Base-by-base conservation (phyloP, 208 protist species). In the Wallacemonas sp. region DNA sequence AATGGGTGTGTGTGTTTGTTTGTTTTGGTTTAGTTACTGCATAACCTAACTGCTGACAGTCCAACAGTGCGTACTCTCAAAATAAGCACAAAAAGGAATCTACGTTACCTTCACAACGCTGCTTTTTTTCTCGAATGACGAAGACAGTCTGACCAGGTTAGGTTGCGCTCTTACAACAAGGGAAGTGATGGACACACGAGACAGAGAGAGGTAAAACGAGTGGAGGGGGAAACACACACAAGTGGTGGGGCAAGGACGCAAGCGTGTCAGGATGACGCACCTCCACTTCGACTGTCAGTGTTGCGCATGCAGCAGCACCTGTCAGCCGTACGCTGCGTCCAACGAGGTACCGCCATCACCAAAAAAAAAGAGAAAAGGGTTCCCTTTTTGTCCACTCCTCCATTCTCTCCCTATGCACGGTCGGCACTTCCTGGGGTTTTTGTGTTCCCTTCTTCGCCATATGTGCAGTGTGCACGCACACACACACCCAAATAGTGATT, bases 371-470 rank as follows among this genome's bases (percentile, higher is more conserved):
- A 41, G 12, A 41, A 41, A 0, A 41, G 36, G 10, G 36, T 41
- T 16, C 36, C 10, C 36, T 14, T 14, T 14, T 14, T 41, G 7
- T 14, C 14, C 14, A 7, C 36, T 41, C 36, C 7, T 14, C 36
- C 36, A 41, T 14, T 41, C 10, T 41, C 14, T 16, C 36, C 36
- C n/a, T 14, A 41, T 7, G 36, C 36, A 41, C 10, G n/a, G n/a
- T n/a, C n/a, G n/a, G n/a, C n/a, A n/a, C 0, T 41, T 41, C 36
- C 36, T 41, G 7, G n/a, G n/a, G 42, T 48, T 65, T 29, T 61
- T 52, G 32, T 55, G 42, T n/a, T 52, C 10, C 23, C 2, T 41
- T 7, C 36, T 41, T 7, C 36, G 36, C 36, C n/a, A n/a, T n/a
- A n/a, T n/a, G 36, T 41, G 36, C 36, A 41, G 36, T 14, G 36